Base-by-base conservation (phyloP, 148 eudicot genomes). In the Amaranthus hypochondriacus region DNA sequence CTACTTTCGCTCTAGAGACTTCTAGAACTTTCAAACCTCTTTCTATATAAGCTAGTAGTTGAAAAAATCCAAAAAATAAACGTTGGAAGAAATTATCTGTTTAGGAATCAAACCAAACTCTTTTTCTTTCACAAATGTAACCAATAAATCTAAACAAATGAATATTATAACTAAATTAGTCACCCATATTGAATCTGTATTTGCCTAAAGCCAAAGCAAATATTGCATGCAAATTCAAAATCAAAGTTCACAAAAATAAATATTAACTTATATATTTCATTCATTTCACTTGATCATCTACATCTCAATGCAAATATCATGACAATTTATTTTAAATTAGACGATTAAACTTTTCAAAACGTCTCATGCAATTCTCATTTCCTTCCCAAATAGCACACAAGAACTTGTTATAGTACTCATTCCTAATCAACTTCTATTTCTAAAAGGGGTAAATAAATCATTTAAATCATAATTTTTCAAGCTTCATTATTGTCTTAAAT, bases 181-280 rank as follows among this genome's bases (percentile, higher is more conserved):
- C 91, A 92, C 87, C 90, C 92, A 92, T 81, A 86, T 81, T 82
- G 60, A 83, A 89, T 93, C 92, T 79, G 83, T 80, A 78, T 62
- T 74, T 71, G 72, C 69, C 84, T 76, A 56, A 52, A 77, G 72
- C 83, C 67, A 73, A 81, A 76, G 77, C 76, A 78, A 77, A 73
- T 73, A 74, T 73, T 76, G 82, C 76, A 76, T 59, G 9, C 55
- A 68, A 28, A 44, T 58, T 7, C 56, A 56, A 64, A 28, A 28
- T 28, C 39, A 28, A 28, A 67, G 10, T 75, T 51, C 54, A 77
- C 61, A 50, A 48, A 53, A 18, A n/a, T 6, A 65, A 54, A 10
- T 55, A 39, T 39, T 68, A 51, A 56, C 12, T 15, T 68, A 56
- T 50, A 49, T 62, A 49, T 62, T 70, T 62, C 68, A 62, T 74